Evolutionary conservation across 2,329 filamentous ascomycete genomes (phyloP).

Genomic region (Daldinia sp.): DNA sequence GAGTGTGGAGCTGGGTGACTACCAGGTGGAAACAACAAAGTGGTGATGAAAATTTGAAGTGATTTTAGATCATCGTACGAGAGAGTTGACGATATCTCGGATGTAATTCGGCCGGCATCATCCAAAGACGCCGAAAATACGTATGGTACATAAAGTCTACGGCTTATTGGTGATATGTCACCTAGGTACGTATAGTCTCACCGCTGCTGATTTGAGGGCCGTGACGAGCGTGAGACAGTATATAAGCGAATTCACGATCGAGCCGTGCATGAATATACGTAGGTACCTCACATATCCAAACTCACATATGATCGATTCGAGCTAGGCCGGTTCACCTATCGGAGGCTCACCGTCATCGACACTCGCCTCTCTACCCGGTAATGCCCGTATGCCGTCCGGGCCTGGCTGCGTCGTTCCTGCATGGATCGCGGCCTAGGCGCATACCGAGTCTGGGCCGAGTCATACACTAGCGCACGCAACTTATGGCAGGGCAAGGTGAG

Average conservation of each 20-base stretch:
- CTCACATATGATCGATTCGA: background rate
- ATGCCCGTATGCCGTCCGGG: constrained; percentile 22
- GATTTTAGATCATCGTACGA: constrained; percentile 6
- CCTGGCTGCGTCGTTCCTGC: constrained; percentile 42
- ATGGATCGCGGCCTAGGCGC: constrained; percentile 19
- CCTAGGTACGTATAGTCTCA: constrained; percentile 7
- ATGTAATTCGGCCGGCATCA: background rate
- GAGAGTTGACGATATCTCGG: background rate
- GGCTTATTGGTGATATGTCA: background rate
- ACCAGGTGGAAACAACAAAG: background rate
- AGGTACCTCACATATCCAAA: background rate
- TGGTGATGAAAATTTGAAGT: background rate
- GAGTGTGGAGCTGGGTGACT: background rate
- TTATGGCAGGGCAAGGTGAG: background rate
- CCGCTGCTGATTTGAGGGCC: constrained; percentile 2
- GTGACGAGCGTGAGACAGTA: constrained; percentile 23
- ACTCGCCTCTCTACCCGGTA: constrained; percentile 23
- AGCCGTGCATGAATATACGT: constrained; percentile 2
- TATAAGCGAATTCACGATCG: constrained; percentile 5
- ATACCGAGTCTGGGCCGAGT: constrained; percentile 19
- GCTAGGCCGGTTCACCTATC: constrained; percentile 26
- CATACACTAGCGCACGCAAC: background rate
- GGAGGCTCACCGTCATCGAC: constrained; percentile 25
- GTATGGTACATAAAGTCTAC: background rate
- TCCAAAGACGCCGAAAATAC: background rate